Evolutionary conservation across 2,329 filamentous ascomycete species (phyloP), one percentile per base, ranked within the genome.

Genomic region (Epichloe aotearoae): DNA sequence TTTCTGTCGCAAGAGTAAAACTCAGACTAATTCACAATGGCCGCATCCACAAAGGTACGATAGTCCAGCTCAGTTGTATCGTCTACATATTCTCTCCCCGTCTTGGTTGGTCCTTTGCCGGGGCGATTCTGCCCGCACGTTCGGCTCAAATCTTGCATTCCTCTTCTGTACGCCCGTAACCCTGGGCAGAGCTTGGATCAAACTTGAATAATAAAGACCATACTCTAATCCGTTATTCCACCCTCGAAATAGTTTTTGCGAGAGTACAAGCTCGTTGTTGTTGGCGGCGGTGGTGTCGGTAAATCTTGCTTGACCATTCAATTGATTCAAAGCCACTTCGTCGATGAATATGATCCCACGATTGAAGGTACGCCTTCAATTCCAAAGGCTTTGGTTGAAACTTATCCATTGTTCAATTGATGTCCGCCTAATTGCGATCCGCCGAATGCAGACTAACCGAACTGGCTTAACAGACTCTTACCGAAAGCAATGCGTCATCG

Each of bases 261-360:
- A 80, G 87, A 93, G 74, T 95, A 95, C 73, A 95, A 95, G 74
- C 73, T 95, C 73, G 93, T 98, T 55, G 93, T 97, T 55, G 90
- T 98, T 59, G 93, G 93, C 62, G 93, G 94, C 64, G 93, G 93
- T 78, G 93, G 93, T 70, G 93, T 98, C 58, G 93, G 93, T 74
- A 98, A 98, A 78, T 97, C 91, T 55, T 97, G 93, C 74, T 80
- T 98, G 76, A 97, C 93, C 53, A 97, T 98, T 66, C 93, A 97
- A 76, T 82, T 91, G 71, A 88, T 88, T 63, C 84, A 90, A 73
- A 91, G 86, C 70, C 93, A 98, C 70, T 98, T 98, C 75, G 91
- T 97, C 67, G 93, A 97, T 71, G 93, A 97, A 72, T 98, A 98
- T 71, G 93, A 98, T 71, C 93, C 93, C 52, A 98, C 93, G 63